Base-by-base conservation (phyloP, 768 basidiomycete genomes). In the Pleurotus eryngii region DNA sequence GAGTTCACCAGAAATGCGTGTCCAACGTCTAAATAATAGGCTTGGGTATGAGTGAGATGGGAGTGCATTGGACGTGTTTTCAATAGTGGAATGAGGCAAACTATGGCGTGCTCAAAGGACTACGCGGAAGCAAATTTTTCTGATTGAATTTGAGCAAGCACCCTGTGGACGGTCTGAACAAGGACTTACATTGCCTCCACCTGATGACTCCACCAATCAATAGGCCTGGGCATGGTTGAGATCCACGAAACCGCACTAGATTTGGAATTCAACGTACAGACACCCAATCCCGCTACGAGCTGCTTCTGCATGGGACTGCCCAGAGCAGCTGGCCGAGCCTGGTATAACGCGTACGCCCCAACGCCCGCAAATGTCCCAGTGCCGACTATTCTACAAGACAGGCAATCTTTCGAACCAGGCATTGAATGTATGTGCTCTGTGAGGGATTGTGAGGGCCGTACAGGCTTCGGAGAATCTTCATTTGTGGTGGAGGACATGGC, bases 341-440 rank as follows among this genome's bases (percentile, higher is more conserved):
- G 79, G 67, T 79, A 78, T 24, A 91, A 69, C 2, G 89, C 87
- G 65, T 91, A 90, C 22, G 84, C 59, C 4, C 90, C 89, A 4
- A 83, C 79, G 3, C 79, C 79, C 18, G 77, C 81, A 4, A 90
- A 77, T 1, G 85, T 82, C 27, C 74, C 83, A 0, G 87, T 81
- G 17, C 89, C 88, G 40, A 88, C 80, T 55, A 90, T 72, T 42
- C 82, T 81, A 67, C 90, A 91, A 1, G 85, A 77, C n/a, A 88
- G 63, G 59, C 89, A 91, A 42, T 90, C 86, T 47, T 76, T 69
- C 66, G 54, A 42, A 8, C 51, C 51, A 22, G 51, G 51, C 39
- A 54, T 54, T 12, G 51, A 39, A 54, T 54, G 51, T 9, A 54
- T 54, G 26, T 54, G 51, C 20, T 54, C 39, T 12, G 51, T 43